phyloP scores from a whole-genome alignment of 192 early-diverging fungal species.

The Entomortierella parvispora region DNA sequence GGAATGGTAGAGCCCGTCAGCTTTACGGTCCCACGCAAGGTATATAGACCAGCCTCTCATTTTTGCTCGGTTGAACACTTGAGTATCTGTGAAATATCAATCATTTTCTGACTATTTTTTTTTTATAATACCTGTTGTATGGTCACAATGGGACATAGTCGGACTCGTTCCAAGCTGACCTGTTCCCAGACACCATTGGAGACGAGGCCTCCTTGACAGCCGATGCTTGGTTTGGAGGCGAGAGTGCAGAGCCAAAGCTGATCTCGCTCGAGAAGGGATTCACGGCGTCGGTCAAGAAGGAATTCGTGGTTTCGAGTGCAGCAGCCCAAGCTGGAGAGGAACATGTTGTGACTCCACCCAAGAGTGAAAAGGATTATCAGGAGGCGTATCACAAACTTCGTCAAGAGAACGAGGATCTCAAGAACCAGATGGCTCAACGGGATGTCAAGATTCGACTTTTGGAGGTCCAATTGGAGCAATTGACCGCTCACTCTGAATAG shows the following conservation, averaged over 20 bases:
- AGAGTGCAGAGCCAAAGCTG: conserved; percentile 83
- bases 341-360: conserved; percentile 28
- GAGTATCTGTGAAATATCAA: background rate
- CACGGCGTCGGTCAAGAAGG: conserved; percentile 70
- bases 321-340: conserved; percentile 59
- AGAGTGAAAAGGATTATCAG: conserved; percentile 68
- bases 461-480: conserved; percentile 78
- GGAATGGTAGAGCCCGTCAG: conserved; percentile 94
- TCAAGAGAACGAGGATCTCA: conserved; percentile 88
- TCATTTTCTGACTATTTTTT: conserved; percentile 3
- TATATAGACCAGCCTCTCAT: conserved; percentile 40
- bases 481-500: conserved; percentile 18
- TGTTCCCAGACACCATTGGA: conserved; percentile 89
- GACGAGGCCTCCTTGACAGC: conserved; percentile 88
- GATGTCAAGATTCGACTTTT: conserved; percentile 84
- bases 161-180: conserved; percentile 95
- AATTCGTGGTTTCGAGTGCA: conserved; percentile 83
- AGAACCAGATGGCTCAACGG: conserved; percentile 72
- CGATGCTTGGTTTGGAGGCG: conserved; percentile 92
- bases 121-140: background rate
- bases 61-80: background rate
- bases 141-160: conserved; percentile 60
- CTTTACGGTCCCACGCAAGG: conserved; percentile 96
- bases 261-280: conserved; percentile 80
- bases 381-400: conserved; percentile 77